Evolutionary conservation across 2,329 filamentous ascomycete species (phyloP), one percentile per base, ranked within the genome.

Genomic region (Fusarium sp.): DNA sequence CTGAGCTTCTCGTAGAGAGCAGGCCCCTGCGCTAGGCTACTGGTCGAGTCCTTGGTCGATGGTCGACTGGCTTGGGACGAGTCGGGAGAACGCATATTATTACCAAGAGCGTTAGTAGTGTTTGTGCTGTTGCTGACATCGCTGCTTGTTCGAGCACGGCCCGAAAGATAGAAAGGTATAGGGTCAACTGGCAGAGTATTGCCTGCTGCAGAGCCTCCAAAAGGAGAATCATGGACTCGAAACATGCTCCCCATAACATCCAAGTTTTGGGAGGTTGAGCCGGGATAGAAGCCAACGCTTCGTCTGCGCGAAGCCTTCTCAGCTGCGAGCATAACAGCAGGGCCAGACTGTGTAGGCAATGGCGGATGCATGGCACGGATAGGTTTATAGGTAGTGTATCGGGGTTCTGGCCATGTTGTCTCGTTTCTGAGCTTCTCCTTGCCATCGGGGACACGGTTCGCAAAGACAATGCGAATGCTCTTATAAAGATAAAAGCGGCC

Each of bases 361-460:
- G 81, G 76, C 20, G 81, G 79, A 40, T 82, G 79, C 83, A 86
- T 86, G 32, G 83, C 81, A 8, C 85, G 81, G 37, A 84, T 79
- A 4, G 92, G 87, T 76, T 94, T 97, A 81, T 97, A 98, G 2
- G 90, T 84, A 56, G 90, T 92, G 76, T 93, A 99, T 20, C 90
- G 88, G 20, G 96, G 96, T 71, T 97, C 94, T 0, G 95, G 95
- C 62, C 92, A 85, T 37, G 96, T 94, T 7, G 95, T 90, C 77
- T 99, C 96, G 74, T 96, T 97, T 32, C 90, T 87, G 39, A 99
- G 84, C 75, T 91, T 95, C 79, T 98, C 95, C 76, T 97, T 97
- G 40, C 93, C 95, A 72, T 98, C 96, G 0, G 96, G 95, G 0
- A 97, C 95, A 25, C 96, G 89, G 76, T 98, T 98, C 54, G 96